These are phyloP conservation scores for Leishmania mexicana DNA, from an alignment of 208 protist genomes.

Conservation along the genomic window DNA sequence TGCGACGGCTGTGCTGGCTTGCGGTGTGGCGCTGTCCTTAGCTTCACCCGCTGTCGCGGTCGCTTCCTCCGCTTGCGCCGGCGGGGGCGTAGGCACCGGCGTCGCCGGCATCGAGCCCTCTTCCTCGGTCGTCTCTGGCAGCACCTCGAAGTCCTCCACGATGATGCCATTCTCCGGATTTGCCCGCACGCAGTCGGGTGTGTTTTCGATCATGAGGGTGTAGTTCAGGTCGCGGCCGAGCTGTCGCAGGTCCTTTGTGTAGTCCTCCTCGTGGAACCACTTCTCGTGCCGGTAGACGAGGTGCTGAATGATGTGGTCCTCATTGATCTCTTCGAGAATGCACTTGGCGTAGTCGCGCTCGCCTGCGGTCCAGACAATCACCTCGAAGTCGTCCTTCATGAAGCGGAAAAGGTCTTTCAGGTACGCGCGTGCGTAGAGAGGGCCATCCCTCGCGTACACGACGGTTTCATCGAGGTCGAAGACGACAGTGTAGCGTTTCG, in stretches of 20 bases:
- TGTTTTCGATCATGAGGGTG: constrained; percentile 90
- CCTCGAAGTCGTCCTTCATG: constrained; percentile 85
- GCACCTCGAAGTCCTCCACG: constrained; percentile 86
- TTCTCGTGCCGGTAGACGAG: constrained; percentile 79
- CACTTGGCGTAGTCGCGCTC: constrained; percentile 90
- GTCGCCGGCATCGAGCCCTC: constrained; percentile 19
- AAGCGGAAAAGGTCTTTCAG: constrained; percentile 72
- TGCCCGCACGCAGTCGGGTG: constrained; percentile 78
- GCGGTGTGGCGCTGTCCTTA: neutral
- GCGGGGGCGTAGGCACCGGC: constrained; percentile 15
- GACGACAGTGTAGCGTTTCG: constrained; percentile 85
- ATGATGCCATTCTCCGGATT: constrained; percentile 89
- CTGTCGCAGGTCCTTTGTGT: constrained; percentile 86
- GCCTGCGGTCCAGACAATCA: constrained; percentile 92
- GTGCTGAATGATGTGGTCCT: constrained; percentile 81
- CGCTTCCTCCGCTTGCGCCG: constrained; percentile 3
- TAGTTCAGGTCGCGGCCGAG: constrained; percentile 77
- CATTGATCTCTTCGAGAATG: constrained; percentile 87
- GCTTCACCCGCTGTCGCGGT: neutral
- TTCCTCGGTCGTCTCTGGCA: constrained; percentile 28
- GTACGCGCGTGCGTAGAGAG: constrained; percentile 83
- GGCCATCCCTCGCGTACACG: constrained; percentile 89
- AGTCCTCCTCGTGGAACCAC: constrained; percentile 81
- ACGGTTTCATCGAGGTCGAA: constrained; percentile 93
- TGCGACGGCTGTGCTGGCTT: constrained; percentile 1